These are phyloP conservation scores for Coprinellus micaceus DNA, from an alignment of 768 basidiomycete genomes.

Conservation along the genomic window DNA sequence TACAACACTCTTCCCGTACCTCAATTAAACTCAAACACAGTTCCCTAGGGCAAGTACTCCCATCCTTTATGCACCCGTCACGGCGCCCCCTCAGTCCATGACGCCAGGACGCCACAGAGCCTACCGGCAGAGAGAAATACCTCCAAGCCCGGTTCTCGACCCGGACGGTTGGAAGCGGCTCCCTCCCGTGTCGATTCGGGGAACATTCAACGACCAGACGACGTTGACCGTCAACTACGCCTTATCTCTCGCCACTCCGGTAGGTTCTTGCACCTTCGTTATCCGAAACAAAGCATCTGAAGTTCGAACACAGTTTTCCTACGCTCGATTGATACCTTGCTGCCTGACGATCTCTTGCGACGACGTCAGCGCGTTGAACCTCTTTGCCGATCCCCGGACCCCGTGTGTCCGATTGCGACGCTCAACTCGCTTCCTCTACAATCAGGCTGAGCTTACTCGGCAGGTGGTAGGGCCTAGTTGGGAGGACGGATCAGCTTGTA, in stretches of 20 bases:
- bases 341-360: background rate
- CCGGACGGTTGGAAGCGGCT: background rate
- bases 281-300: too few species aligned
- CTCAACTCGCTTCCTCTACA: background rate
- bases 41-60: background rate
- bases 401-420: background rate
- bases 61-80: background rate
- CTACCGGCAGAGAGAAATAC: background rate
- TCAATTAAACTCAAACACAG: background rate
- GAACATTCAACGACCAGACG: background rate
- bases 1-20: background rate
- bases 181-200: background rate
- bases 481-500: too few species aligned
- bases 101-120: background rate
- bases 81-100: background rate
- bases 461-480: background rate
- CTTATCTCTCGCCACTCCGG: background rate
- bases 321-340: constrained; percentile 1
- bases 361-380: background rate
- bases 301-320: background rate
- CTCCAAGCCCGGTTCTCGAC: background rate
- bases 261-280: background rate
- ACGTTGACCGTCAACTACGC: background rate
- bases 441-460: background rate
- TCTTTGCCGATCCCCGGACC: background rate